Percentiles rank a stretch among this genome's conserved stretches.
These are phyloP conservation scores for Zymoseptoria passerinii DNA, from an alignment of 2,329 filamentous ascomycete species.

Conservation along the genomic window DNA sequence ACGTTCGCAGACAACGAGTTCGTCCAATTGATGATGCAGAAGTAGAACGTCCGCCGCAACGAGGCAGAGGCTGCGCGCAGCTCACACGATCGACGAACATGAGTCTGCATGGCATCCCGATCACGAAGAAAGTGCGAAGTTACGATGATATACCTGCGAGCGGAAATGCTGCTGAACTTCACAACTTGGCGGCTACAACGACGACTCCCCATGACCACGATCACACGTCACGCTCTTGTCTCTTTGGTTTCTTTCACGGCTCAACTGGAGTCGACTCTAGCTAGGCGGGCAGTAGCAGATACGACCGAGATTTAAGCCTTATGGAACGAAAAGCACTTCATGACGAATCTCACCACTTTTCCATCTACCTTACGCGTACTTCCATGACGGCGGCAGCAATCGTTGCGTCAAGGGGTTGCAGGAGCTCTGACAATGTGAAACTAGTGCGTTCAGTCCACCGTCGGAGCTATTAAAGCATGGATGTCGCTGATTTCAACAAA, in stretches of 20 bases:
- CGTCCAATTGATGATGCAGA: slow-evolving; percentile 50
- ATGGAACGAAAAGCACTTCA: background rate
- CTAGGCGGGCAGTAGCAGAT: slow-evolving; percentile 1
- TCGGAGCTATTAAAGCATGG: background rate
- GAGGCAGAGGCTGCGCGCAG: background rate
- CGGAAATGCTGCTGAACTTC: background rate
- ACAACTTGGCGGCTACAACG: background rate
- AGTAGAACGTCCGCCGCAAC: slow-evolving; percentile 29
- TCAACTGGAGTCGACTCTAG: background rate
- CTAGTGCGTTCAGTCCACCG: background rate
- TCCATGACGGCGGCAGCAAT: background rate
- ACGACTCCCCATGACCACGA: background rate
- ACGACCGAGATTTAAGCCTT: background rate
- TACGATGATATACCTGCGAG: background rate
- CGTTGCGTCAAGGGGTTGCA: background rate
- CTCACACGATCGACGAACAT: background rate
- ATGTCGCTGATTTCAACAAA: background rate
- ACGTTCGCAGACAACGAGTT: slow-evolving; percentile 44
- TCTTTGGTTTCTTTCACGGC: background rate
- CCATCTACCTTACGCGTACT: background rate
- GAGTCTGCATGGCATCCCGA: background rate
- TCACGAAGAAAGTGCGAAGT: background rate
- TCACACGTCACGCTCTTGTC: background rate
- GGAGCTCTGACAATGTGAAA: background rate
- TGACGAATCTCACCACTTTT: background rate